Evolutionary conservation across 78 protist species (phyloP).

Genomic region (Trichosphaerium sp.): DNA sequence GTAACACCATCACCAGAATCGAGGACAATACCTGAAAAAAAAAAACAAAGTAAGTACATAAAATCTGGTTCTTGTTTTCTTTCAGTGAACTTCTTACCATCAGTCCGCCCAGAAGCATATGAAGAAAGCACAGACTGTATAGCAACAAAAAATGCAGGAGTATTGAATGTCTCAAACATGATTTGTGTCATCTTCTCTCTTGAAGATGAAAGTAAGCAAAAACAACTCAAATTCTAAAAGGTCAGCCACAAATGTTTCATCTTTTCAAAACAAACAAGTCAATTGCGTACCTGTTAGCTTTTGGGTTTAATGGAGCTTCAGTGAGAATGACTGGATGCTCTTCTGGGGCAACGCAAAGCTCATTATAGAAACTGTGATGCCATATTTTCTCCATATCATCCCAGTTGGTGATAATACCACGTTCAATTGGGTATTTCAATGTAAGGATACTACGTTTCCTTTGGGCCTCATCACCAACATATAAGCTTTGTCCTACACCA

Average conservation of each 20-base stretch:
- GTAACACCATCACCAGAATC: slow-evolving; percentile 90
- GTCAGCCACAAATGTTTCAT: no score
- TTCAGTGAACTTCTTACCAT: no score
- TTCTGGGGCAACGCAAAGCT: slow-evolving; percentile 81
- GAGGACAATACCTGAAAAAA: slow-evolving; percentile 88
- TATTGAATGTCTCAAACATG: slow-evolving; percentile 91
- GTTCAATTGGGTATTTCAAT: slow-evolving; percentile 46
- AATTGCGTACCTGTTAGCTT: slow-evolving; percentile 71
- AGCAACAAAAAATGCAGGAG: slow-evolving; percentile 58
- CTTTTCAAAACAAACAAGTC: no score
- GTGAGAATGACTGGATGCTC: slow-evolving; percentile 87
- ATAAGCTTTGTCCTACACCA: slow-evolving; percentile 37
- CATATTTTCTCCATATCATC: slow-evolving; percentile 83
- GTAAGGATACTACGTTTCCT: slow-evolving; percentile 51
- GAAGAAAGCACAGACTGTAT: slow-evolving; percentile 76
- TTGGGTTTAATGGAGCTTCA: slow-evolving; percentile 90
- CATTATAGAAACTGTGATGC: slow-evolving; percentile 87
- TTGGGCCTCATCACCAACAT: slow-evolving; percentile 84
- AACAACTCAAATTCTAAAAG: no score
- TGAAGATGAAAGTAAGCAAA: no score
- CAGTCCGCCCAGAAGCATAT: slow-evolving; percentile 51
- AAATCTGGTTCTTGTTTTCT: no score
- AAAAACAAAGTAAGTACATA: no score
- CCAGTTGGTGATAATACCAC: slow-evolving; percentile 47
- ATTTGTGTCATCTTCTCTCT: slow-evolving; percentile 80